Evolutionary conservation across 2,329 filamentous ascomycete species (phyloP).

Genomic region (Pestalotiopsis sp.): DNA sequence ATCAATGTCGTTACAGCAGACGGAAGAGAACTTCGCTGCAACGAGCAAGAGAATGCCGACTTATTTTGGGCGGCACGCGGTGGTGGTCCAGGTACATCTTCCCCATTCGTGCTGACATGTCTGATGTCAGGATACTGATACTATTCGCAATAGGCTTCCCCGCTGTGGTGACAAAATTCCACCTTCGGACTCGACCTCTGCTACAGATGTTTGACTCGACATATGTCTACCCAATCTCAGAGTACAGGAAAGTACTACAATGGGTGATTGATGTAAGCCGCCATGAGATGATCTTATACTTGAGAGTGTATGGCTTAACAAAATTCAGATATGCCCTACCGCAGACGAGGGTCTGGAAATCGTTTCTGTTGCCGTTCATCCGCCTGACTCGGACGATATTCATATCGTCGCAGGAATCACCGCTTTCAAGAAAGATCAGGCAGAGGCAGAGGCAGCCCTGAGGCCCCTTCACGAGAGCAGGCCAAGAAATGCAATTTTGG

Average conservation of each 20-base stretch:
- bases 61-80: constrained; percentile 52
- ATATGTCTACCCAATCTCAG: constrained; percentile 48
- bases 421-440: constrained; percentile 39
- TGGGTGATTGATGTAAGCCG: constrained; percentile 45
- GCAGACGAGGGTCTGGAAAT: constrained; percentile 42
- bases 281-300: background rate
- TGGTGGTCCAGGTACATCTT: constrained; percentile 39
- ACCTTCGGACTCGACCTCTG: constrained; percentile 41
- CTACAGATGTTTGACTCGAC: constrained; percentile 34
- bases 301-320: background rate
- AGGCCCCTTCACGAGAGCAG: constrained; percentile 35
- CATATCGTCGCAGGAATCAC: constrained; percentile 39
- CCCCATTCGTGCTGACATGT: background rate
- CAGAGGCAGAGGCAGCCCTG: constrained; percentile 37
- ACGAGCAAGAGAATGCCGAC: constrained; percentile 40
- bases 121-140: background rate
- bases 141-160: constrained; percentile 46
- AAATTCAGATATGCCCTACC: constrained; percentile 20
- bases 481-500: constrained; percentile 37
- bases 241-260: constrained; percentile 45
- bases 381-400: constrained; percentile 28
- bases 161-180: constrained; percentile 51
- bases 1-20: constrained; percentile 51
- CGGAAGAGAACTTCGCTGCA: constrained; percentile 37
- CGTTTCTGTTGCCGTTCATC: constrained; percentile 35